Base-by-base conservation (phyloP, 2,329 filamentous ascomycete genomes). In the Hymenoscyphus linearis region DNA sequence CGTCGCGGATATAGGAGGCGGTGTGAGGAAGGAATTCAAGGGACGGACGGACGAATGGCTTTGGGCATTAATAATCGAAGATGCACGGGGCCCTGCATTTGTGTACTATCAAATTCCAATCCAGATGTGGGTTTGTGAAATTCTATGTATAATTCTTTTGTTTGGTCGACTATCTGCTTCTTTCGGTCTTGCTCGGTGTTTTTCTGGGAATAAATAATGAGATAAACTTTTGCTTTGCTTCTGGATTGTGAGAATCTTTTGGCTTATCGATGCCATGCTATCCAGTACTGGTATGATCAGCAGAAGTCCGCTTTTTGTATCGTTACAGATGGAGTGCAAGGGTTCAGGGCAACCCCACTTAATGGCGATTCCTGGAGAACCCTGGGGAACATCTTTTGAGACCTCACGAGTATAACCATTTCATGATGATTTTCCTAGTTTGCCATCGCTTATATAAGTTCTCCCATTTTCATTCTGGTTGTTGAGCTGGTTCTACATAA, bases 91-190 rank as follows among this genome's bases (percentile, higher is more conserved):
- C 56, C 27, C 25, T 27, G 44, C 37, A n/a, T 56, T 31, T 40
- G 18, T 57, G 59, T 60, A 60, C 52, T 52, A 60, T 56, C 53
- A 57, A 31, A 55, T 4, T 34, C 37, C 31, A 31, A 52, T 27
- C 27, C 18, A 25, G 14, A 14, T 59, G 31, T 35, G 50, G 53
- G 59, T 37, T 57, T 52, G 59, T 35, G 26, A 50, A 52, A 50
- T 52, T 60, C 18, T 26, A 56, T 60, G 58, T 60, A 60, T 55
- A 60, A 14, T 40, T 55, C n/a, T 37, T 13, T 47, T 34, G 10
- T 18, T 50, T 12, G 6, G 18, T 50, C 13, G 44, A 3, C 44
- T 13, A 22, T 25, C 18, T 12, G 18, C 18, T 50, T 4, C 22
- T 47, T n/a, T n/a, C n/a, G 40, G 40, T 25, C 18, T 22, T 12